phyloP scores from a whole-genome alignment of 108 stramenopile species.

The Nannochloropsis salina region DNA sequence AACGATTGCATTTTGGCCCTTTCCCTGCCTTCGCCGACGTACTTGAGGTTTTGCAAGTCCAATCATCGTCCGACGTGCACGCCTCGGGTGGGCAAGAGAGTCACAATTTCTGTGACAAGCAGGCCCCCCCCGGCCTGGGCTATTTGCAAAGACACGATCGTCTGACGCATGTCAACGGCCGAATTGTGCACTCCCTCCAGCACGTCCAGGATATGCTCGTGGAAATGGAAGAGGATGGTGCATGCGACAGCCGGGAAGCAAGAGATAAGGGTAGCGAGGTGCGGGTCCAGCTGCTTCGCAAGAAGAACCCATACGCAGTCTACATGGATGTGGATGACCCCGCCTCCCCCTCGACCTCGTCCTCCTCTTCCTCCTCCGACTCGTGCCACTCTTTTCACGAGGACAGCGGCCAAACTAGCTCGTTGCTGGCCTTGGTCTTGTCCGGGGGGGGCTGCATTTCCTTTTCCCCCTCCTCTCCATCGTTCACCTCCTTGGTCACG shows the following conservation, averaged over 20 bases:
- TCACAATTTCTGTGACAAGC: background rate
- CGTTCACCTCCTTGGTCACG: background rate
- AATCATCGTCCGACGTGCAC: background rate
- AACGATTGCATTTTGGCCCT: background rate
- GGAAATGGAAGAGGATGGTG: background rate
- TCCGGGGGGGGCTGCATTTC: constrained; percentile 13
- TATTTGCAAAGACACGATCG: constrained; percentile 15
- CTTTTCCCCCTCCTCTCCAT: background rate
- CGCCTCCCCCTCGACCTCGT: background rate
- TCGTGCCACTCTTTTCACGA: background rate
- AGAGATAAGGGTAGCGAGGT: background rate
- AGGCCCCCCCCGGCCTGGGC: background rate
- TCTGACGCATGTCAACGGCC: background rate
- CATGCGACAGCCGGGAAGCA: too few species aligned
- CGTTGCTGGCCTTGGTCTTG: background rate
- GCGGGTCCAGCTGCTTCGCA: background rate
- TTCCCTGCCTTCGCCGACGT: background rate
- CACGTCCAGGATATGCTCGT: background rate
- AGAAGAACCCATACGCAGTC: background rate
- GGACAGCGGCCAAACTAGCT: background rate
- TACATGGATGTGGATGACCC: constrained; percentile 20
- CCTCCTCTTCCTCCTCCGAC: background rate
- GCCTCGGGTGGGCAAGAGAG: too few species aligned
- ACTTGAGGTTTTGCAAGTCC: background rate
- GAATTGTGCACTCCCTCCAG: background rate